These are phyloP conservation scores for Aspergillus sp. DNA, from an alignment of 2,329 filamentous ascomycete species.

Conservation along the genomic window DNA sequence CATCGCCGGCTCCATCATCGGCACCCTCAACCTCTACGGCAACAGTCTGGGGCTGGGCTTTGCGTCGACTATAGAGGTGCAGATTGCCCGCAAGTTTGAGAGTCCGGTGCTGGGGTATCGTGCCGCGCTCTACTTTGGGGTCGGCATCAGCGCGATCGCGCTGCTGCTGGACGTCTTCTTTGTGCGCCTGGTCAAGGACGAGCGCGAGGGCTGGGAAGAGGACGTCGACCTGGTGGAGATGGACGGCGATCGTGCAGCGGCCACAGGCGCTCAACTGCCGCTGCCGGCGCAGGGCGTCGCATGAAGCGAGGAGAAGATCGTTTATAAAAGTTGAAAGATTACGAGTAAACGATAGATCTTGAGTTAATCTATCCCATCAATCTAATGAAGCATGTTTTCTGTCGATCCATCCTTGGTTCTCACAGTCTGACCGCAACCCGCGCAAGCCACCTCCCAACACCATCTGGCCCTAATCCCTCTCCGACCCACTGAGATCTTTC, in stretches of 20 bases:
- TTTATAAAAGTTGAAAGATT: too few species aligned
- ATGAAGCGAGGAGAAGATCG: too few species aligned
- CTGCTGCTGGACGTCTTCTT: slow-evolving; percentile 30
- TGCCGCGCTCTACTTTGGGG: slow-evolving; percentile 31
- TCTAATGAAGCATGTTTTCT: too few species aligned
- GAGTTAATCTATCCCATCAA: too few species aligned
- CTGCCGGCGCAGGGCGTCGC: not conserved
- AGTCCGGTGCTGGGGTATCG: slow-evolving; percentile 28
- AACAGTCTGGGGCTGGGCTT: slow-evolving; percentile 46
- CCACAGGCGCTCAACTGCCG: slow-evolving; percentile 4
- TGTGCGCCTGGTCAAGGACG: slow-evolving; percentile 32
- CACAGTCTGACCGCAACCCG: too few species aligned
- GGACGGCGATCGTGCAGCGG: not conserved
- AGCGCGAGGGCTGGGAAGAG: slow-evolving; percentile 32
- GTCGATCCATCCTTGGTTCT: too few species aligned
- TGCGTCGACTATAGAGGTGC: slow-evolving; percentile 40
- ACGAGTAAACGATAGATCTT: too few species aligned
- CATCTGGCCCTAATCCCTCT: too few species aligned
- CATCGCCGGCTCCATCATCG: slow-evolving; percentile 51
- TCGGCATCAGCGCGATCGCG: slow-evolving; percentile 27
- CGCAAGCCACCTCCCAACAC: too few species aligned
- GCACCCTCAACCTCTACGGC: slow-evolving; percentile 45
- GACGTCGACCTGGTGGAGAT: slow-evolving; percentile 8
- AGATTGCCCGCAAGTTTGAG: slow-evolving; percentile 18
- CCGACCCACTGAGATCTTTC: too few species aligned